A percentile compares a stretch with the other conserved stretches of the same genome.
These are phyloP conservation scores for Pholiota conissans DNA, from an alignment of 768 basidiomycete genomes.

Conservation along the genomic window DNA sequence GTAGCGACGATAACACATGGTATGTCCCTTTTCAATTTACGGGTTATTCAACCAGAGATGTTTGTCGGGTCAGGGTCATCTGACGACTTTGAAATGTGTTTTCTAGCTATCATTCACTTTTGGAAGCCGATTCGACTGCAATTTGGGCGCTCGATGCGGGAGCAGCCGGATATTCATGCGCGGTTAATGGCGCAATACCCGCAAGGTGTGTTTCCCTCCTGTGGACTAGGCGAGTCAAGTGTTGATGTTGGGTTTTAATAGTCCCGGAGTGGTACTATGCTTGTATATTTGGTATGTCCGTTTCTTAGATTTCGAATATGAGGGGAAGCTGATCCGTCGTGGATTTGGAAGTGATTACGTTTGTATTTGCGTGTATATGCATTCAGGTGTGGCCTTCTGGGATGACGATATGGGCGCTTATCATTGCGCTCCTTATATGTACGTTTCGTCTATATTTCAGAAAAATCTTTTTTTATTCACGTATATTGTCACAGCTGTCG, in stretches of 20 bases:
- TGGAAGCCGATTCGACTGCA: conserved; percentile 57
- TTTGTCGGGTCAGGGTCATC: too few species aligned
- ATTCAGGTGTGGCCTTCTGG: conserved; percentile 66
- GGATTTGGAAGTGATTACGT: conserved; percentile 40
- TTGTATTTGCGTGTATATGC: conserved; percentile 60
- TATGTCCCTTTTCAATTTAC: too few species aligned
- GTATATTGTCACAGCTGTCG: conserved; percentile 29
- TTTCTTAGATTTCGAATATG: neutral
- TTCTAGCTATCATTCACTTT: conserved; percentile 49
- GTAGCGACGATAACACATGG: conserved; percentile 48
- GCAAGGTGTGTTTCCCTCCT: conserved; percentile 29
- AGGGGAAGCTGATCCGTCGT: neutral
- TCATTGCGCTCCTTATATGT: conserved; percentile 51
- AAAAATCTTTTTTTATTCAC: neutral
- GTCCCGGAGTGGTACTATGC: conserved; percentile 68
- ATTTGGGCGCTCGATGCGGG: conserved; percentile 48
- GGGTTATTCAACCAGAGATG: too few species aligned
- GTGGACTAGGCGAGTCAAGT: neutral
- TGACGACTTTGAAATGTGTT: conserved; percentile 1
- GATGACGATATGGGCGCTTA: conserved; percentile 69
- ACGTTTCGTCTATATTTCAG: conserved; percentile 15
- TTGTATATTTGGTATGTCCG: conserved; percentile 42
- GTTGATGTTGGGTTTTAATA: conserved; percentile 18
- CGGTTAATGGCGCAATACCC: conserved; percentile 59
- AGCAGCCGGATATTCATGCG: conserved; percentile 61